Evolutionary conservation across 1,284 basidiomycete species (phyloP), one percentile per base, ranked within the genome.

Genomic region (Ganoderma lingzhi): DNA sequence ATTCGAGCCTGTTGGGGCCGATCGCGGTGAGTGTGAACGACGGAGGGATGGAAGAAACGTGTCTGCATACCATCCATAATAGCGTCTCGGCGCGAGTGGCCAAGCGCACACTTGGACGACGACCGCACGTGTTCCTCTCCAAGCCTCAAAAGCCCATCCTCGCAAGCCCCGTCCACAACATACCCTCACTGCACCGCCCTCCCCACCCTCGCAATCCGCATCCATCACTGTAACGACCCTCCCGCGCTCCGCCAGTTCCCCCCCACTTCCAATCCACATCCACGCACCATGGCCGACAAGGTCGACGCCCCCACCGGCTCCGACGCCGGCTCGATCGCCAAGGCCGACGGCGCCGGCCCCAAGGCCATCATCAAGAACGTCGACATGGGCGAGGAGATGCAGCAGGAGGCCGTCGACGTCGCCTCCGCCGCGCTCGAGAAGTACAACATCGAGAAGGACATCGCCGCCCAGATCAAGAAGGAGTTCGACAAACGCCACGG

Each of bases 331-430:
- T 83, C 85, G 58, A 82, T 82, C 66, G 79, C 86, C 44, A 82
- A 87, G 72, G 84, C 82, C 69, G 73, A 74, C 65, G 80, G 81
- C 72, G 68, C 74, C 35, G 80, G 80, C 41, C 88, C 91, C 71
- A 96, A 95, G 80, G 95, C 96, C 58, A 92, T 96, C 82, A 96
- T 98, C 80, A 98, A 98, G 85, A 96, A 95, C 79, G 96, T 97
- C 70, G 97, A 99, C 84, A 99, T 99, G 97, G 87, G 85, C 70
- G 95, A 98, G 71, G 96, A 98, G 77, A 95, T 98, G 95, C 96
- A 98, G 83, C 91, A 95, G 81, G 92, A 94, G 81, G 91, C 91
- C 73, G 93, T 99, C 76, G 95, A 98, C 78, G 90, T 96, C 76
- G 92, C 96, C 37, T 88, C 89, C 23, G 87, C 90, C 35, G 96